Evolutionary conservation across 495 filamentous ascomycete genomes (phyloP).

Genomic region (Xylaria scruposa): DNA sequence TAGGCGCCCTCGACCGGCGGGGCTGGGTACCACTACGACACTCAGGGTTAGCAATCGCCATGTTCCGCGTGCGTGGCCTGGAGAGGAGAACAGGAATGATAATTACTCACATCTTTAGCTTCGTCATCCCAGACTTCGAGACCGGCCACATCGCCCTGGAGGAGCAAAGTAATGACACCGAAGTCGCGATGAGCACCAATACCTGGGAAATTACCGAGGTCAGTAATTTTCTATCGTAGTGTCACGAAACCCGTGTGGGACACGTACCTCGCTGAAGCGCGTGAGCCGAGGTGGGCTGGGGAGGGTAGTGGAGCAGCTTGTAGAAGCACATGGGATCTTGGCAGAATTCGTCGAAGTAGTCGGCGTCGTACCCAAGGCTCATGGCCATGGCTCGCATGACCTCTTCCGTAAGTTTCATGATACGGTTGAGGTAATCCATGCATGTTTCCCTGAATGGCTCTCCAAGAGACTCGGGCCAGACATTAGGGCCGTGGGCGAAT

Average conservation of each 20-base stretch:
- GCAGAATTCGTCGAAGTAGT: constrained; percentile 53
- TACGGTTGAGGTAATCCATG: constrained; percentile 43
- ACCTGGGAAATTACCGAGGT: too few species aligned
- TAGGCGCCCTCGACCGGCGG: constrained; percentile 55
- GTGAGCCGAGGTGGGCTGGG: constrained; percentile 41
- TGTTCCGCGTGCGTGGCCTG: too few species aligned
- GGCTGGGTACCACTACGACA: constrained; percentile 50
- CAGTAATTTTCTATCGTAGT: too few species aligned
- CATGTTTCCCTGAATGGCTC: constrained; percentile 42
- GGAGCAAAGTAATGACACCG: too few species aligned
- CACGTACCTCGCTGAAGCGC: constrained; percentile 47
- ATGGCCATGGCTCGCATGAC: constrained; percentile 50
- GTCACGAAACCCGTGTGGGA: constrained; percentile 44
- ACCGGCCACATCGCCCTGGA: too few species aligned
- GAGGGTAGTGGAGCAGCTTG: constrained; percentile 41
- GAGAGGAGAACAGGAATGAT: too few species aligned
- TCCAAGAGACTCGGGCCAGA: constrained; percentile 49
- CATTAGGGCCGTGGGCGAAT: constrained; percentile 54
- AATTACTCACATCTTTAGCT: too few species aligned
- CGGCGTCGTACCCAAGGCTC: constrained; percentile 47
- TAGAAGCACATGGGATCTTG: constrained; percentile 39
- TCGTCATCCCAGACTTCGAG: too few species aligned
- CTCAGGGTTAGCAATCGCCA: too few species aligned
- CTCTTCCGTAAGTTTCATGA: constrained; percentile 43
- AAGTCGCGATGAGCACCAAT: too few species aligned